Base-by-base conservation (phyloP, 192 early-diverging fungal species). In the Funneliformis mosseae region DNA sequence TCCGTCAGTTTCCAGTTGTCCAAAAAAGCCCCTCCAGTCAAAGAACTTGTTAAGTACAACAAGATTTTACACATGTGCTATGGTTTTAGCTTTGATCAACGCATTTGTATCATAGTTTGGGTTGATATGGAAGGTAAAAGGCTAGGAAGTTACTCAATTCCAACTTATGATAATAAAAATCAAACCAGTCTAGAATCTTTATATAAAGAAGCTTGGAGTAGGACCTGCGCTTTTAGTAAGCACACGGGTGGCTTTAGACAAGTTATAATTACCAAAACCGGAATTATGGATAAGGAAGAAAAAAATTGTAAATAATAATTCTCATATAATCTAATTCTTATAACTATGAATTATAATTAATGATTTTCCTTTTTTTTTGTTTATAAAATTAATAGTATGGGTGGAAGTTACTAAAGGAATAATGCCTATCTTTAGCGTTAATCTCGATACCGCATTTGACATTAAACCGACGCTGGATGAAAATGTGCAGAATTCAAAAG, bases 21-120 rank as follows among this genome's bases (percentile, higher is more conserved):
- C 27, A 45, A 77, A 0, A 23, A n/a, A 42, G 46, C 45, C 25
- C 60, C 33, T 16, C 75, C 74, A 16, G 11, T 60, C 0, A 28
- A 21, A 75, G 74, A 60, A 41, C 28, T 60, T 59, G 27, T 63
- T 16, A 41, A 18, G 14, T 73, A 77, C 11, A 60, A 77, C 41
- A 77, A 59, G 8, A 23, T 77, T 16, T 39, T 73, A 21, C 75
- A 77, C 5, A 63, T 77, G 28, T 61, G 60, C 14, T 77, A 77
- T 23, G 75, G 59, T 23, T 77, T 42, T 46, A 77, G 75, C 41
- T 62, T 77, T 60, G 75, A 77, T 77, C 55, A 63, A 63, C 55
- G 25, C 21, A 41, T 7, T 27, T 27, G 63, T 4, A 11, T 77
- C 14, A 25, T 60, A 41, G 55, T 77, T 2, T 77, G 75, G 75